These are phyloP conservation scores for Polygonum maritimum DNA, from an alignment of 148 eudicot genomes.

Conservation along the genomic window DNA sequence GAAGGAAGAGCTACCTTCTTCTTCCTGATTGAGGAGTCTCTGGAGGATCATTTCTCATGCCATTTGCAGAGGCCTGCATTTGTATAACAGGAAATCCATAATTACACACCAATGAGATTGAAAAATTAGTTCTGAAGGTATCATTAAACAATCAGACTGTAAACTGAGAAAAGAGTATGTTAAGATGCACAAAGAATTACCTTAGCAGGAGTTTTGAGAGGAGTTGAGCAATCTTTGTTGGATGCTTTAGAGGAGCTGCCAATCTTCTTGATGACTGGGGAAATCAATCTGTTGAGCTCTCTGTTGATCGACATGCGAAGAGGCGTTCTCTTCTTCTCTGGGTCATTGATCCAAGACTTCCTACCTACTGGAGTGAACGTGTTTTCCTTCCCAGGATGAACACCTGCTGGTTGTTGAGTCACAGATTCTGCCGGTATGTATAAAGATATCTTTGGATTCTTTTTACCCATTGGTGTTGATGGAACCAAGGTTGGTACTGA, in stretches of 20 bases:
- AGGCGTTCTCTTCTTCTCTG: slow-evolving; percentile 39
- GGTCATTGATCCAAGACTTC: slow-evolving; percentile 22
- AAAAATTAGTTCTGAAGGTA: neutral
- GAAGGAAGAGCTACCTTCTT: neutral
- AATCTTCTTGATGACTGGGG: slow-evolving; percentile 29
- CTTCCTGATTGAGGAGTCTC: slow-evolving; percentile 11
- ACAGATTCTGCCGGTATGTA: slow-evolving; percentile 32
- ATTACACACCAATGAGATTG: neutral
- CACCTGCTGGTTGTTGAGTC: slow-evolving; percentile 15
- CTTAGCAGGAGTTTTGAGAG: slow-evolving; percentile 43
- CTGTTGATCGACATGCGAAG: slow-evolving; percentile 39
- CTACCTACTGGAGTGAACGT: slow-evolving; percentile 31
- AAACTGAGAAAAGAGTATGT: neutral
- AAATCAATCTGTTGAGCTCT: slow-evolving; percentile 28
- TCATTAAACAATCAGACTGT: neutral
- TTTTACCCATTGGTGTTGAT: slow-evolving; percentile 28
- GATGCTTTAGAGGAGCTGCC: slow-evolving; percentile 35
- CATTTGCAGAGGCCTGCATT: slow-evolving; percentile 10
- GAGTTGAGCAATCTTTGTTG: slow-evolving; percentile 34
- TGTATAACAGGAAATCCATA: neutral
- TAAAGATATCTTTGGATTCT: slow-evolving; percentile 41
- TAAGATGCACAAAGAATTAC: slow-evolving; percentile 16
- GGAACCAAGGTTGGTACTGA: neutral
- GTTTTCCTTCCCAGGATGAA: slow-evolving; percentile 44
- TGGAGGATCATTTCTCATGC: neutral